Evolutionary conservation across 768 basidiomycete genomes (phyloP).

Genomic region (Lentinula lateritia): DNA sequence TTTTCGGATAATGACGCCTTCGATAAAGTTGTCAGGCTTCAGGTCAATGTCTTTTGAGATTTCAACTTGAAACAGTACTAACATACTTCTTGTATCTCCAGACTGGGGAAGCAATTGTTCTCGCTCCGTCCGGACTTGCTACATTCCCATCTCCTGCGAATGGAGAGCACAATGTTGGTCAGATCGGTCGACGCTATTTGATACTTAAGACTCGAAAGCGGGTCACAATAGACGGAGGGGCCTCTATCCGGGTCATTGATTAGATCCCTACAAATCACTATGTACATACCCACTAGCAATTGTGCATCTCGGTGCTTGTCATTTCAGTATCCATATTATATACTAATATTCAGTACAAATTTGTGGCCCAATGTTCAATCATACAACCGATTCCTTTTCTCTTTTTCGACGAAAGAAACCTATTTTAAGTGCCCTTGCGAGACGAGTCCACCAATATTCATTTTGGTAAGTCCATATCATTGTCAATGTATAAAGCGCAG

Average conservation of each 20-base stretch:
- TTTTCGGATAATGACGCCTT: conserved; percentile 56
- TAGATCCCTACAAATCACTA: background rate
- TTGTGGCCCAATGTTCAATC: too few relatives aligned
- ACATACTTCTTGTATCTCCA: conserved; percentile 17
- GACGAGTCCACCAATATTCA: conserved; percentile 10
- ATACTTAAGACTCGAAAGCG: conserved; percentile 57
- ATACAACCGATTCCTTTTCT: background rate
- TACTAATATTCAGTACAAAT: too few relatives aligned
- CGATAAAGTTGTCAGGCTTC: conserved; percentile 57
- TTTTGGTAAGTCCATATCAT: conserved; percentile 41
- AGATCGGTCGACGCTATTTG: conserved; percentile 54
- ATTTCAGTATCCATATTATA: too few relatives aligned
- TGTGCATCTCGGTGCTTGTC: too few relatives aligned
- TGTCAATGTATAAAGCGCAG: conserved; percentile 43
- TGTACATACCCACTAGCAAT: too few relatives aligned
- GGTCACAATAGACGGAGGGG: conserved; percentile 61
- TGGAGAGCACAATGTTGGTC: conserved; percentile 24
- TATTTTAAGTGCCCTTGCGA: background rate
- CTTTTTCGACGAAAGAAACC: background rate
- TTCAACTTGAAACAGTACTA: background rate
- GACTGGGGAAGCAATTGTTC: conserved; percentile 69
- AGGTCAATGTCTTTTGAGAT: conserved; percentile 30
- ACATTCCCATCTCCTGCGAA: conserved; percentile 23
- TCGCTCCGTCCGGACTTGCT: conserved; percentile 59
- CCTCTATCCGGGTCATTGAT: conserved; percentile 37